phyloP scores from a whole-genome alignment of 805 yeast species.

The Deakozyma indianensis region DNA sequence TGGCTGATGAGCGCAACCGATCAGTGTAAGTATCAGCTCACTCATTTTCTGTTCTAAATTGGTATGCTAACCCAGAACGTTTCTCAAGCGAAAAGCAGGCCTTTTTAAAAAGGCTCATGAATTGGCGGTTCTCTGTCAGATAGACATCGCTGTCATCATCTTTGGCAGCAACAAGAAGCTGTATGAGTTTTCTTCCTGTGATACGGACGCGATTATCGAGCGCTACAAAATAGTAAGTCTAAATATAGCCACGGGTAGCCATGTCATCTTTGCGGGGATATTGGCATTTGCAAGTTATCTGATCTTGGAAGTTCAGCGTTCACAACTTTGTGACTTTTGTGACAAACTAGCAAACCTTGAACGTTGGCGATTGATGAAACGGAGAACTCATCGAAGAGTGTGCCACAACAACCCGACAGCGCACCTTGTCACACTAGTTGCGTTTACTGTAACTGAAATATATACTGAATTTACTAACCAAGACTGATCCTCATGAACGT shows the following conservation, averaged over 20 bases:
- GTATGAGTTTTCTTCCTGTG: constrained; percentile 70
- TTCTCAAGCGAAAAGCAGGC: constrained; percentile 89
- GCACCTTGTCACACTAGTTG: too few species aligned
- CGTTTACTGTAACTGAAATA: too few species aligned
- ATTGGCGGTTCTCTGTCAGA: constrained; percentile 79
- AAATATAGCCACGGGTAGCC: too few species aligned
- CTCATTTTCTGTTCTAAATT: not conserved
- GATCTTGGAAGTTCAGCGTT: too few species aligned
- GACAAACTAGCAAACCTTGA: too few species aligned
- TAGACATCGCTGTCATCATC: constrained; percentile 82
- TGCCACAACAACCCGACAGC: too few species aligned
- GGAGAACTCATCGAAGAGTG: too few species aligned
- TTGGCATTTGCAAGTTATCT: too few species aligned
- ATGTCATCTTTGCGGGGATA: too few species aligned
- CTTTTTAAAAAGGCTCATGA: constrained; percentile 72
- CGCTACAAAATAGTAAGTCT: constrained; percentile 21
- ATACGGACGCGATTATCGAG: constrained; percentile 36
- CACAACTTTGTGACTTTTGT: too few species aligned
- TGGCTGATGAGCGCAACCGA: constrained; percentile 72
- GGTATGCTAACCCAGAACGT: constrained; percentile 35
- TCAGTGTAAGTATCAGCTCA: constrained; percentile 19
- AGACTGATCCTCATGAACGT: constrained; percentile 3
- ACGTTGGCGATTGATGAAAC: too few species aligned
- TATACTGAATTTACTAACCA: too few species aligned
- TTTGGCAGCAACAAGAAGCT: constrained; percentile 65